A percentile compares a stretch with the other conserved stretches of the same genome.
These are phyloP conservation scores for Nyssa sinensis DNA, from an alignment of 148 eudicot species.

Conservation along the genomic window DNA sequence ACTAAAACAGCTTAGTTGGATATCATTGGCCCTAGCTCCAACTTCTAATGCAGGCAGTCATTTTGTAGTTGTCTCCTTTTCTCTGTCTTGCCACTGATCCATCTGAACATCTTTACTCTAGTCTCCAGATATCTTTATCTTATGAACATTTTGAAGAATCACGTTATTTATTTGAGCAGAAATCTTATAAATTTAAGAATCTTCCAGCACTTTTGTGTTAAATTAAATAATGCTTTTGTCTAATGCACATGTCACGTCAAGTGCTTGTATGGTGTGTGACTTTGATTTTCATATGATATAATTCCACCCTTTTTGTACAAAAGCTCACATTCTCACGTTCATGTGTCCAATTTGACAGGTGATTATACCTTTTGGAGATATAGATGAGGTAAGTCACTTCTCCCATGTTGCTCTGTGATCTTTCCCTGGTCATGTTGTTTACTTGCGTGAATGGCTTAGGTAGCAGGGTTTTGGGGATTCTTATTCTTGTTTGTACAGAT, in stretches of 20 bases:
- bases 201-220: neutral
- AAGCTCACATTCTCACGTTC: neutral
- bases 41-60: neutral
- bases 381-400: slow-evolving; percentile 68
- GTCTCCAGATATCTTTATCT: neutral
- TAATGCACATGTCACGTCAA: neutral
- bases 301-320: neutral
- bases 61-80: neutral
- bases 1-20: neutral
- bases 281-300: neutral
- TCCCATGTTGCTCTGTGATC: slow-evolving; percentile 10
- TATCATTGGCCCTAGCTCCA: neutral
- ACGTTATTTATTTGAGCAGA: neutral
- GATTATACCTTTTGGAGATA: slow-evolving; percentile 78
- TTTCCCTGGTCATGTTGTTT: slow-evolving; percentile 2
- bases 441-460: slow-evolving; percentile 5
- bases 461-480: neutral
- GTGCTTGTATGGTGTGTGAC: slow-evolving; percentile 1
- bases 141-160: neutral
- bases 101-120: neutral
- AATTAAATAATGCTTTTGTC: neutral
- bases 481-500: slow-evolving; percentile 45
- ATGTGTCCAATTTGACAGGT: slow-evolving; percentile 54
- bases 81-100: neutral
- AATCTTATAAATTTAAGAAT: neutral